These are phyloP conservation scores for Russula brevipes DNA, from an alignment of 768 basidiomycete genomes.

Conservation along the genomic window DNA sequence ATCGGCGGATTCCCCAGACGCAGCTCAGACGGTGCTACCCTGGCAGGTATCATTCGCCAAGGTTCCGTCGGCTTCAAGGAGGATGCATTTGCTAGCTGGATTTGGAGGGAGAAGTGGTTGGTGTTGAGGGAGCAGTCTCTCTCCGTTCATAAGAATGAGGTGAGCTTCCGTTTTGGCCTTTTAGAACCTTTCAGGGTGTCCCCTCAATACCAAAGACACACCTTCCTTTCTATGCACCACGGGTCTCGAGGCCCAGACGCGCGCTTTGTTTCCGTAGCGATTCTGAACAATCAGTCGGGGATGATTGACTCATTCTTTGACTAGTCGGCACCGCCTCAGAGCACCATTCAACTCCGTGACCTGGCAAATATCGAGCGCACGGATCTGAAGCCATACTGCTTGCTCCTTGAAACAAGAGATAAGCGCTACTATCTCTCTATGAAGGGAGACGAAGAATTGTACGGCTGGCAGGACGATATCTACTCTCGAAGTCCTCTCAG, in stretches of 20 bases:
- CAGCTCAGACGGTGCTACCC: conserved; percentile 34
- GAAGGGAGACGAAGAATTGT: conserved; percentile 95
- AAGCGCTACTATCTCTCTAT: conserved; percentile 76
- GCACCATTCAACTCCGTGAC: conserved; percentile 61
- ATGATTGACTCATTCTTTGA: background rate
- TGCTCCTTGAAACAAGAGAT: conserved; percentile 80
- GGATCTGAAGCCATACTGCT: conserved; percentile 91
- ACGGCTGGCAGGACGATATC: conserved; percentile 96
- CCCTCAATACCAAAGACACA: background rate
- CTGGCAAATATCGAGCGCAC: conserved; percentile 86
- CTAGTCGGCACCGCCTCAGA: conserved; percentile 54
- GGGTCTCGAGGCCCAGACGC: background rate
- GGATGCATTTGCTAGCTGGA: conserved; percentile 85
- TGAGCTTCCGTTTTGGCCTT: conserved; percentile 38
- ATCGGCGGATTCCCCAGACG: conserved; percentile 80
- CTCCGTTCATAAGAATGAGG: conserved; percentile 88
- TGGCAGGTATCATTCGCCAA: conserved; percentile 50
- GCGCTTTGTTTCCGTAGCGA: background rate
- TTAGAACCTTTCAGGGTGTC: background rate
- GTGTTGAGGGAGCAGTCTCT: conserved; percentile 76
- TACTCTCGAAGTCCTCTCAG: conserved; percentile 88
- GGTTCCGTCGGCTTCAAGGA: conserved; percentile 90
- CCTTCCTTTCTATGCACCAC: background rate
- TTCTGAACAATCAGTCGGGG: background rate
- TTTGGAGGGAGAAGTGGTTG: conserved; percentile 90